A percentile compares a stretch with the other conserved stretches of the same genome.
Evolutionary conservation across 2,329 filamentous ascomycete species (phyloP).

Genomic region (Pezicula neosporulosa): DNA sequence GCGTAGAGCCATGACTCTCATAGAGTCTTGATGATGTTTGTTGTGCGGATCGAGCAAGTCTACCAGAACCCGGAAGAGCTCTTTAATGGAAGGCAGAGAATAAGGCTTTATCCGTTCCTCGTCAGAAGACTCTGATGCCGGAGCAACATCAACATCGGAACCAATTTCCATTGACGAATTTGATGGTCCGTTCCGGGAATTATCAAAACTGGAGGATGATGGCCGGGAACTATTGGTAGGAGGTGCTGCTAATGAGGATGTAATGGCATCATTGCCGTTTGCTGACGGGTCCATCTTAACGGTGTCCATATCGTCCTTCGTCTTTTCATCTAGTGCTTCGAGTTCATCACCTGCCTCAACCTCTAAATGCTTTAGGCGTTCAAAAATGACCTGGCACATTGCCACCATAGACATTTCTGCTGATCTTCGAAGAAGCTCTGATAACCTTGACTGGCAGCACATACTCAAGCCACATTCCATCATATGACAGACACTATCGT

Average conservation of each 20-base stretch:
- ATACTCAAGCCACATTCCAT: slow-evolving; percentile 98
- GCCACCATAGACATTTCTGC: slow-evolving; percentile 97
- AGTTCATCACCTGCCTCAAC: slow-evolving; percentile 67
- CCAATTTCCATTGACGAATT: slow-evolving; percentile 16
- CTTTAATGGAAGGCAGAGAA: slow-evolving; percentile 88
- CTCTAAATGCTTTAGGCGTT: slow-evolving; percentile 83
- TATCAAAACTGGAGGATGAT: slow-evolving; percentile 41
- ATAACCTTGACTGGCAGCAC: slow-evolving; percentile 90
- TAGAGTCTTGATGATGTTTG: slow-evolving; percentile 85
- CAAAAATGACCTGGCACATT: slow-evolving; percentile 99
- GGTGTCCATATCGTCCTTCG: slow-evolving; percentile 66
- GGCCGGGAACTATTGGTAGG: slow-evolving; percentile 27
- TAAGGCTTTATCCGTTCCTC: slow-evolving; percentile 73
- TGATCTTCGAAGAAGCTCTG: slow-evolving; percentile 83
- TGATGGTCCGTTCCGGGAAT: slow-evolving; percentile 18
- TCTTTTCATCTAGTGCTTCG: slow-evolving; percentile 61
- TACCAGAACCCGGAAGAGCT: slow-evolving; percentile 90
- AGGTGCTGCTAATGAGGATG: slow-evolving; percentile 45
- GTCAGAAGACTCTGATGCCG: slow-evolving; percentile 26
- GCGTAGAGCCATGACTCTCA: slow-evolving; percentile 94
- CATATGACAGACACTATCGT: slow-evolving; percentile 98
- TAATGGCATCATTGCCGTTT: slow-evolving; percentile 58
- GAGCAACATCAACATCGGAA: slow-evolving; percentile 22
- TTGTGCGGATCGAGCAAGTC: slow-evolving; percentile 93
- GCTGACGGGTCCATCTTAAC: slow-evolving; percentile 82